These are phyloP conservation scores for Lolium perenne DNA, from an alignment of 176 grass and related monocot genomes.

Conservation along the genomic window DNA sequence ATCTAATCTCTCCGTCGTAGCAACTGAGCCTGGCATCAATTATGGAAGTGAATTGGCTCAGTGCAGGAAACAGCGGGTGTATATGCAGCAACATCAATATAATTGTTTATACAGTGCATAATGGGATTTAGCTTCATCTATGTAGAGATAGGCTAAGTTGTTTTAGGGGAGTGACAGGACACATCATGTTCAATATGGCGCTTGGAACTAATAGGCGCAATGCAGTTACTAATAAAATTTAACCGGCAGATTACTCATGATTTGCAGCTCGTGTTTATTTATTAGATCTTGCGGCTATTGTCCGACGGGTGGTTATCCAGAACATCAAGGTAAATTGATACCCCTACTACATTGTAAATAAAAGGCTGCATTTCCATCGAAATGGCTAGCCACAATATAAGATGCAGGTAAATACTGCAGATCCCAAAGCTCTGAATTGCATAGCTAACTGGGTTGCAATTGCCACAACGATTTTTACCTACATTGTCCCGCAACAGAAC, in stretches of 20 bases:
- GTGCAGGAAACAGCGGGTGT: background rate
- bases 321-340: background rate
- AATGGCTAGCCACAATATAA: background rate
- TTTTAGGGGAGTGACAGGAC: slow-evolving; percentile 14
- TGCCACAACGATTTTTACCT: background rate
- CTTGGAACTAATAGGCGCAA: background rate
- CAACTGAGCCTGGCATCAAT: slow-evolving; percentile 31
- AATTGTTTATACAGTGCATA: background rate
- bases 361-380: slow-evolving; percentile 13
- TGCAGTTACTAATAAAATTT: background rate
- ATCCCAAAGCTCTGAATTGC: background rate
- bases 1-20: slow-evolving; percentile 63
- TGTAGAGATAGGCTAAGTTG: slow-evolving; percentile 4
- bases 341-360: background rate
- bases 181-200: background rate
- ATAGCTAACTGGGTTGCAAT: background rate
- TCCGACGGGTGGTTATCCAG: background rate
- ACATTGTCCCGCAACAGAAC: background rate
- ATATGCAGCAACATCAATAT: slow-evolving; percentile 28
- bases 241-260: background rate
- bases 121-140: background rate
- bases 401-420: background rate
- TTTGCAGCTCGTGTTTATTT: background rate
- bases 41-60: slow-evolving; percentile 27
- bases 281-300: background rate